Percentiles rank a stretch among this genome's conserved stretches.
Evolutionary conservation across 495 filamentous ascomycete genomes (phyloP).

Genomic region (Aspergillus heteromorphus): DNA sequence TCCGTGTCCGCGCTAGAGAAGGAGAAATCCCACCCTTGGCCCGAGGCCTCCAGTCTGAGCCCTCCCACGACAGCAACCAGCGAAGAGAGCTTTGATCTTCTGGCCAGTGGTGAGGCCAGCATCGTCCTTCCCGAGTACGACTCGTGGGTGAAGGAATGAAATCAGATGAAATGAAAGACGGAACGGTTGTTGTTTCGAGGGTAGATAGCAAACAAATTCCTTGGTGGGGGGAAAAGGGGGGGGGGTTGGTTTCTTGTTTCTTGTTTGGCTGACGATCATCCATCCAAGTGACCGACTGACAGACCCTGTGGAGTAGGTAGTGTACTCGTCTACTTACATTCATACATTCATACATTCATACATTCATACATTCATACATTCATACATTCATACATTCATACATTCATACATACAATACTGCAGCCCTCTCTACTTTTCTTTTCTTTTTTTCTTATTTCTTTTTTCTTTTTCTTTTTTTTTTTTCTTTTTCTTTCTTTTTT

Average conservation of each 20-base stretch:
- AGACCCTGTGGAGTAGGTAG: too few species aligned
- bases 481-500: conserved; percentile 7
- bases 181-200: too few species aligned
- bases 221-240: conserved; percentile 11
- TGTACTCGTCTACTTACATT: too few species aligned
- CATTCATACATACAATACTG: conserved; percentile 6
- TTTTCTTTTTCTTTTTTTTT: conserved; percentile 6
- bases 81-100: conserved; percentile 61
- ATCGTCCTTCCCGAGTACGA: conserved; percentile 28
- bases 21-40: conserved; percentile 12
- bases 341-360: too few species aligned
- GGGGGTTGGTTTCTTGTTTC: conserved; percentile 15
- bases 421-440: too few species aligned
- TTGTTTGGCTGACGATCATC: conserved; percentile 7
- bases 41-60: conserved; percentile 21
- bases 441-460: conserved; percentile 3
- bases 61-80: conserved; percentile 42
- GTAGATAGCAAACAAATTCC: conserved; percentile 13
- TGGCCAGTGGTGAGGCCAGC: conserved; percentile 43
- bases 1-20: conserved; percentile 15
- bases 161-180: too few species aligned
- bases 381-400: too few species aligned
- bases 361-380: too few species aligned
- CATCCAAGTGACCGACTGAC: background rate
- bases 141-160: conserved; percentile 9